A percentile compares a stretch with the other conserved stretches of the same genome.
These are phyloP conservation scores for Globisporangium yorkense DNA, from an alignment of 352 stramenopile genomes.

Conservation along the genomic window DNA sequence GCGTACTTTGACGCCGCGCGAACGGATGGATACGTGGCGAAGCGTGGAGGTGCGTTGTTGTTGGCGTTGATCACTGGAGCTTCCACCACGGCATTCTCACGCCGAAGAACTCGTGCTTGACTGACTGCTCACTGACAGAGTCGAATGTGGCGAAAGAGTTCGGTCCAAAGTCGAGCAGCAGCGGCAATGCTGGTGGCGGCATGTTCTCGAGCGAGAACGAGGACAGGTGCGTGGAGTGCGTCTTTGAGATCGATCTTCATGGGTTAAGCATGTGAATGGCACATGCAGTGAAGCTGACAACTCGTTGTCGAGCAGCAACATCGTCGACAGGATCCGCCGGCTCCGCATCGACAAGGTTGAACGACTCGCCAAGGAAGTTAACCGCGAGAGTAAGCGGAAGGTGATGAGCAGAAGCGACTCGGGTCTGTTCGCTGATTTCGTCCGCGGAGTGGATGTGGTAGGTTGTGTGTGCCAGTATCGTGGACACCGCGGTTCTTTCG, in stretches of 20 bases:
- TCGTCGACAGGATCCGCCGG: slow-evolving; percentile 3
- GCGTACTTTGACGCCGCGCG: slow-evolving; percentile 34
- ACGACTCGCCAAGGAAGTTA: background rate
- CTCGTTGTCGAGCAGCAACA: slow-evolving; percentile 1
- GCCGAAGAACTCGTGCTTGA: background rate
- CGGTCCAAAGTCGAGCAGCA: background rate
- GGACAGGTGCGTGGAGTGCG: slow-evolving; percentile 16
- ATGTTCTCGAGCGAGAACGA: slow-evolving; percentile 28
- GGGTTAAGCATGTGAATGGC: background rate
- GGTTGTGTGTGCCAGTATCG: background rate
- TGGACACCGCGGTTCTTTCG: background rate
- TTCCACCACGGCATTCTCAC: background rate
- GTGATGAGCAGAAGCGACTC: background rate
- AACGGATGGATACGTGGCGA: slow-evolving; percentile 21
- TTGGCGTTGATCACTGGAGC: background rate
- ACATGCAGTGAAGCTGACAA: background rate
- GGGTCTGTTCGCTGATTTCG: slow-evolving; percentile 2
- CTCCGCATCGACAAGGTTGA: background rate
- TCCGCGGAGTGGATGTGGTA: background rate
- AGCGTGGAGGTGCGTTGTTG: background rate
- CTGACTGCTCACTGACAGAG: background rate
- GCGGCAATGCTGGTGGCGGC: background rate
- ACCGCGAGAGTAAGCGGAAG: background rate
- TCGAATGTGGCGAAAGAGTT: background rate
- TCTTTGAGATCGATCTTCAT: background rate